Evolutionary conservation across 2,329 filamentous ascomycete species (phyloP).

Genomic region (Cordyceps pruinosa): DNA sequence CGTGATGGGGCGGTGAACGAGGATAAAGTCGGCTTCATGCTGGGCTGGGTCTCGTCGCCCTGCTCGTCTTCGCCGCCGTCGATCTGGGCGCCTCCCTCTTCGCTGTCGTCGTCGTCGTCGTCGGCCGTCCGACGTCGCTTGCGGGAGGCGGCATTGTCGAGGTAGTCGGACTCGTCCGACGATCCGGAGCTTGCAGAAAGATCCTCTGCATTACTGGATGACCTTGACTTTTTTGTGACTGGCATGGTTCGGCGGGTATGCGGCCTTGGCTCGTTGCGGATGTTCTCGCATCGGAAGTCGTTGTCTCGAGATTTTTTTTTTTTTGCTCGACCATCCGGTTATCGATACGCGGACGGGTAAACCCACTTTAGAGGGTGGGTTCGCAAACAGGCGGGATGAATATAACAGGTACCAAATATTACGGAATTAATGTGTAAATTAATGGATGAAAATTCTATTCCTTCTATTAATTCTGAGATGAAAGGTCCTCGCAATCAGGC

Average conservation of each 20-base stretch:
- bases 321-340: background rate
- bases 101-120: slow-evolving; percentile 21
- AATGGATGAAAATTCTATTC: too few species aligned
- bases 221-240: slow-evolving; percentile 2
- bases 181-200: background rate
- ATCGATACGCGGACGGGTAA: slow-evolving; percentile 2
- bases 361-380: slow-evolving; percentile 2
- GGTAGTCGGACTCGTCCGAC: slow-evolving; percentile 41
- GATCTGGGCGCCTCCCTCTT: slow-evolving; percentile 18
- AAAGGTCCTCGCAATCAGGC: too few species aligned
- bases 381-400: background rate
- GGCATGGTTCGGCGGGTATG: slow-evolving; percentile 11
- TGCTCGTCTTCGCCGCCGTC: slow-evolving; percentile 22
- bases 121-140: slow-evolving; percentile 35
- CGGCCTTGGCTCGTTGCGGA: background rate
- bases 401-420: background rate
- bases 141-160: slow-evolving; percentile 38
- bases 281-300: background rate
- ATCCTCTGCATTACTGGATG: slow-evolving; percentile 1
- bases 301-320: background rate
- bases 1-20: slow-evolving; percentile 47
- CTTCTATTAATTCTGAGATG: too few species aligned
- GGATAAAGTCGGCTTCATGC: slow-evolving; percentile 27
- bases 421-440: too few species aligned
- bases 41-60: slow-evolving; percentile 24